These are phyloP conservation scores for Emergomyces orientalis DNA, from an alignment of 2,329 filamentous ascomycete genomes.

Conservation along the genomic window DNA sequence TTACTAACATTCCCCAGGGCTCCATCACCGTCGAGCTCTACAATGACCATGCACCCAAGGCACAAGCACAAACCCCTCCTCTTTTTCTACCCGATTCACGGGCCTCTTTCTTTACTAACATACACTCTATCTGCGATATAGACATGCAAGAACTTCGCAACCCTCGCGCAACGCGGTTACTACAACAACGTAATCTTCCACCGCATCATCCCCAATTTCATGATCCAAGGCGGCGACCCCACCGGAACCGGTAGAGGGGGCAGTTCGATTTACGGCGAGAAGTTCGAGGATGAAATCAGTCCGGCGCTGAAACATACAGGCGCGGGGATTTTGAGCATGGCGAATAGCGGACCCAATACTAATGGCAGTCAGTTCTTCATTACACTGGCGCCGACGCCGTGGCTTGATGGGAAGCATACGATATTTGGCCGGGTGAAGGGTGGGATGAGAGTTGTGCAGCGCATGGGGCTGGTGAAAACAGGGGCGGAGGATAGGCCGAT, in stretches of 20 bases:
- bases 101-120: constrained; percentile 1
- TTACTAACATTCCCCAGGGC: constrained; percentile 47
- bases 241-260: constrained; percentile 89
- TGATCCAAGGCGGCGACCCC: constrained; percentile 91
- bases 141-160: constrained; percentile 79
- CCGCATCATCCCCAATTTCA: constrained; percentile 91
- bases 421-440: constrained; percentile 86
- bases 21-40: constrained; percentile 83
- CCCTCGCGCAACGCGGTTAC: constrained; percentile 72
- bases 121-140: constrained; percentile 23
- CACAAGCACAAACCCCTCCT: constrained; percentile 18
- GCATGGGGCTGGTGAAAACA: constrained; percentile 82
- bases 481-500: constrained; percentile 68
- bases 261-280: constrained; percentile 79
- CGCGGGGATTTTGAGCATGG: constrained; percentile 91
- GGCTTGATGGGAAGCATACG: constrained; percentile 94
- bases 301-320: constrained; percentile 77
- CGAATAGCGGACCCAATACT: constrained; percentile 84
- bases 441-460: constrained; percentile 73
- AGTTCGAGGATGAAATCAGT: constrained; percentile 87
- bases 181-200: constrained; percentile 83
- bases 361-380: constrained; percentile 97
- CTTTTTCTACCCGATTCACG: not conserved
- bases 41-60: constrained; percentile 70
- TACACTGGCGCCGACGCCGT: constrained; percentile 85